These are phyloP conservation scores for Aspergillus sp. DNA, from an alignment of 2,329 filamentous ascomycete genomes.

Conservation along the genomic window DNA sequence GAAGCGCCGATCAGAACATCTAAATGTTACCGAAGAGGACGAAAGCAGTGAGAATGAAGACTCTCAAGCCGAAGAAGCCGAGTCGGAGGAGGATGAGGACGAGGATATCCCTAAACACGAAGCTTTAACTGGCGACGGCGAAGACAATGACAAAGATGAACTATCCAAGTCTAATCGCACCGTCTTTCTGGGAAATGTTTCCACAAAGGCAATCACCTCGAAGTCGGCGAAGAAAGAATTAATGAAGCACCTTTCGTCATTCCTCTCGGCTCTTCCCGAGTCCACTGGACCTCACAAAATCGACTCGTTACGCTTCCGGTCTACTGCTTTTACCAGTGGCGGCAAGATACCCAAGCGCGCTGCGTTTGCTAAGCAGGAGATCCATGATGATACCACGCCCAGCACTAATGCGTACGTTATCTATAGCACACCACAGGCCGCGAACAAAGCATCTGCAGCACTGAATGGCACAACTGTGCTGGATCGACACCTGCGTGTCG, in stretches of 20 bases:
- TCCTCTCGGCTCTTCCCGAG: conserved; percentile 57
- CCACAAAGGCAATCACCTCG: conserved; percentile 75
- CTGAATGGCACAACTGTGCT: conserved; percentile 85
- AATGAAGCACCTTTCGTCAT: conserved; percentile 73
- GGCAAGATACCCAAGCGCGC: conserved; percentile 83
- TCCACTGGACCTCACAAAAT: conserved; percentile 66
- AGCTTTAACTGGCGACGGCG: conserved; percentile 33
- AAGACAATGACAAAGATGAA: conserved; percentile 50
- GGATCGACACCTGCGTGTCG: conserved; percentile 84
- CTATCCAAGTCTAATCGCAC: conserved; percentile 85
- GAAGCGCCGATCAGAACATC: conserved; percentile 34
- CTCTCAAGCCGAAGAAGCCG: conserved; percentile 24
- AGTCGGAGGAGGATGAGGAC: conserved; percentile 34
- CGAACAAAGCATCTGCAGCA: conserved; percentile 70
- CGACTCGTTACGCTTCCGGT: conserved; percentile 91
- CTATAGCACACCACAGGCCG: conserved; percentile 73
- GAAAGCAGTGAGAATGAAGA: conserved; percentile 38
- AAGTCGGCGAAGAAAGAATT: conserved; percentile 78
- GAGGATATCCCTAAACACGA: conserved; percentile 41
- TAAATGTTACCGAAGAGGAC: conserved; percentile 38
- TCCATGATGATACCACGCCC: conserved; percentile 88
- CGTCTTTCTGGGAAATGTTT: conserved; percentile 90
- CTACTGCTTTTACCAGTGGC: conserved; percentile 74
- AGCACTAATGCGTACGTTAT: conserved; percentile 94
- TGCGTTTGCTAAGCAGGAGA: conserved; percentile 85